phyloP scores from a whole-genome alignment of 345 rosid species.

The Moringa oleifera region DNA sequence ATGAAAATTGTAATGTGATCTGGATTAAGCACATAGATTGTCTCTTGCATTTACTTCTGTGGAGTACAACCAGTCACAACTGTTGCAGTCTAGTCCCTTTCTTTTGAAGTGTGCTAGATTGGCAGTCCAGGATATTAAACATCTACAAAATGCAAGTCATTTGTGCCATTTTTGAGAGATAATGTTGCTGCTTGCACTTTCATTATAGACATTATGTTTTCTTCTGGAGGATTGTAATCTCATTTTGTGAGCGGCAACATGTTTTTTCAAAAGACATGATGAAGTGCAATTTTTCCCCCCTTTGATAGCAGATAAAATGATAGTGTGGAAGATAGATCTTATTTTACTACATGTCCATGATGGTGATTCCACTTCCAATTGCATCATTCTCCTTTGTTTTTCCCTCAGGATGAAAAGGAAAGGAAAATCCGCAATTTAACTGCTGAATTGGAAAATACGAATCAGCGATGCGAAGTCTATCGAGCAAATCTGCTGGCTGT shows the following conservation, averaged over 20 bases:
- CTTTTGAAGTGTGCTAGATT: neutral
- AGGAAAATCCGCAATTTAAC: slow-evolving; percentile 56
- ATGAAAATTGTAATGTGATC: too few species aligned
- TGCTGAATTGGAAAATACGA: slow-evolving; percentile 54
- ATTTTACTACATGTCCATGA: neutral
- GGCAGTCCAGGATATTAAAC: neutral
- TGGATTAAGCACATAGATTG: too few species aligned
- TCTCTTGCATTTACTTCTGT: too few species aligned
- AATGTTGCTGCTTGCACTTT: neutral
- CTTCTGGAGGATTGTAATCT: neutral
- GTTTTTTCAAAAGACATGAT: neutral
- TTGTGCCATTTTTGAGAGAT: neutral
- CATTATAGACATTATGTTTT: too few species aligned
- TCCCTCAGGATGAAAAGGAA: slow-evolving; percentile 60
- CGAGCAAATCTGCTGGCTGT: slow-evolving; percentile 57
- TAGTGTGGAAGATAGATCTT: neutral
- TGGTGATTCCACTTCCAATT: neutral
- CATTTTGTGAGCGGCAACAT: neutral
- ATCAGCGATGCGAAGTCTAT: slow-evolving; percentile 68
- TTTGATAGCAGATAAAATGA: too few species aligned
- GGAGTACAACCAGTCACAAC: too few species aligned
- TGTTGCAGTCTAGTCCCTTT: too few species aligned
- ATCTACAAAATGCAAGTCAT: too few species aligned
- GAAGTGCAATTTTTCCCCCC: neutral
- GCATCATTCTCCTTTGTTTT: neutral